phyloP scores from a whole-genome alignment of 768 basidiomycete genomes.

The Boletus reticuloceps region DNA sequence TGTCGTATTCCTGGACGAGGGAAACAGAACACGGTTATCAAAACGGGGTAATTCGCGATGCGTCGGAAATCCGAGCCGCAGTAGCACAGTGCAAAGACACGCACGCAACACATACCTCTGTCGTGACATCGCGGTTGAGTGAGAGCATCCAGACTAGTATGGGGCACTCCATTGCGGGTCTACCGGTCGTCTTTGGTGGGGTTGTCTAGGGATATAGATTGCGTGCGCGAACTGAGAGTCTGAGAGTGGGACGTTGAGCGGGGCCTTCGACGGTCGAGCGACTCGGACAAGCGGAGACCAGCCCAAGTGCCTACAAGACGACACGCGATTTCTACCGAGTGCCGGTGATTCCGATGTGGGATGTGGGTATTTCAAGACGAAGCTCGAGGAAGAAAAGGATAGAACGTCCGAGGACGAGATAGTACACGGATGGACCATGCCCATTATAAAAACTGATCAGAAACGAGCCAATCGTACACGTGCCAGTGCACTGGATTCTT shows the following conservation, averaged over 20 bases:
- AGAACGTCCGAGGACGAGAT: background rate
- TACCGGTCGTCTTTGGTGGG: background rate
- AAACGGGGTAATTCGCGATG: background rate
- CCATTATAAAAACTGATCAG: constrained; percentile 30
- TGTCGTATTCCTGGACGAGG: constrained; percentile 64
- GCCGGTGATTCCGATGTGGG: background rate
- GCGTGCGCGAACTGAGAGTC: background rate
- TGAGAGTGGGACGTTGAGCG: background rate
- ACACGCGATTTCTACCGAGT: background rate
- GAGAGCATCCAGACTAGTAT: constrained; percentile 82
- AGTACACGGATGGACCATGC: constrained; percentile 16
- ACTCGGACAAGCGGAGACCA: too few species aligned
- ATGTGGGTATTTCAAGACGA: background rate
- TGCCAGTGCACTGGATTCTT: constrained; percentile 19
- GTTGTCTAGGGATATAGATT: constrained; percentile 6
- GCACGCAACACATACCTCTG: constrained; percentile 44
- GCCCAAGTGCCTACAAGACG: background rate
- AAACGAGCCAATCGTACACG: constrained; percentile 28
- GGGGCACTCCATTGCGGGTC: constrained; percentile 48
- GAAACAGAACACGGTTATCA: background rate
- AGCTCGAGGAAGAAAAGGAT: background rate
- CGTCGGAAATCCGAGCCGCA: constrained; percentile 6
- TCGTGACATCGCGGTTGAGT: constrained; percentile 68
- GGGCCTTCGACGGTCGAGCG: background rate
- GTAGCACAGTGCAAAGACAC: background rate